These are phyloP conservation scores for Fragaria nilgerrensis DNA, from an alignment of 306 rosid genomes.

Conservation along the genomic window DNA sequence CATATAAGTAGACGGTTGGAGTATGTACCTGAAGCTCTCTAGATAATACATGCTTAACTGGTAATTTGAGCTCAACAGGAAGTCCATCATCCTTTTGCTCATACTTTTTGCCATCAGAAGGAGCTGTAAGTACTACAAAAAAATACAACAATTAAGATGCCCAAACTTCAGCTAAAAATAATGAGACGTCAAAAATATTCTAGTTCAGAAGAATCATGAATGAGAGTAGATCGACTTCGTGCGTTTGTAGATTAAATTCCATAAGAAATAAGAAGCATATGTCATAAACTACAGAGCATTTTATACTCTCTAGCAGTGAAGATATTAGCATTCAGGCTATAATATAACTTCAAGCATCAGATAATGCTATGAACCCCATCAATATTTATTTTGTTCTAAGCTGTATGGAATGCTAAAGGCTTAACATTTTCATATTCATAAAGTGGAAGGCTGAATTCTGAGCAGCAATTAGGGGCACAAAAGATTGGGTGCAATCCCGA, in stretches of 20 bases:
- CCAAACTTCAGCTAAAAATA: constrained; percentile 14
- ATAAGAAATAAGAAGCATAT: background rate
- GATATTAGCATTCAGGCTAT: constrained; percentile 3
- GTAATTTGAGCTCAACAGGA: constrained; percentile 74
- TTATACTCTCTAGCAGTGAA: background rate
- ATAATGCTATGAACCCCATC: background rate
- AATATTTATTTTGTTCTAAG: background rate
- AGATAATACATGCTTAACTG: constrained; percentile 78
- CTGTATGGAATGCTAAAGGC: background rate
- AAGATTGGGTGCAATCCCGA: background rate
- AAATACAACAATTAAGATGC: constrained; percentile 4
- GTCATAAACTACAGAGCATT: background rate
- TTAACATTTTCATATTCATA: constrained; percentile 1
- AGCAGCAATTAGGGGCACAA: background rate
- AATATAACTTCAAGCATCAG: background rate
- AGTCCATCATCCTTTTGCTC: constrained; percentile 69
- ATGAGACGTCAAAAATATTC: background rate
- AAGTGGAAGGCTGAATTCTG: constrained; percentile 1
- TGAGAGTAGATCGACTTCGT: background rate
- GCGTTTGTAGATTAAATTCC: background rate
- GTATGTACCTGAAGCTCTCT: constrained; percentile 81
- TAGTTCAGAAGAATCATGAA: background rate
- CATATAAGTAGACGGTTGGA: background rate
- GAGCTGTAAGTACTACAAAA: constrained; percentile 48
- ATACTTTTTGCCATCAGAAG: constrained; percentile 57